These are phyloP conservation scores for Fusarium pseudoanthophilum DNA, from an alignment of 2,329 filamentous ascomycete genomes.

Conservation along the genomic window DNA sequence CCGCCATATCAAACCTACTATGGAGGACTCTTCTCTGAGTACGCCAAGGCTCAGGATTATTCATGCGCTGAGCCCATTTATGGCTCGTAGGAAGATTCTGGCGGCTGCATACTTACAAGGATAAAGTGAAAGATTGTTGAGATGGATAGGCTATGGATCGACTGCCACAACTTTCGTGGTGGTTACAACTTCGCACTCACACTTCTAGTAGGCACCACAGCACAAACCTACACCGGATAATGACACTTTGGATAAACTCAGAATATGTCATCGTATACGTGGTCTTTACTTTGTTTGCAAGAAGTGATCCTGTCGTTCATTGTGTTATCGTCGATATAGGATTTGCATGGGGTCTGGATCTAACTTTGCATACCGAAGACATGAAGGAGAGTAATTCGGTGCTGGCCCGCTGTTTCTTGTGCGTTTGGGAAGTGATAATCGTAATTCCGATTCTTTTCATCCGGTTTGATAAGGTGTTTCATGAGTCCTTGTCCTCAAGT, in stretches of 20 bases:
- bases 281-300: background rate
- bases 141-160: background rate
- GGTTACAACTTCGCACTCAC: background rate
- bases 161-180: background rate
- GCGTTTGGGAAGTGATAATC: background rate
- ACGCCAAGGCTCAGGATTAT: background rate
- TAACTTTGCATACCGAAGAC: background rate
- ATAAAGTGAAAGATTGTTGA: background rate
- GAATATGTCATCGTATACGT: background rate
- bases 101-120: background rate
- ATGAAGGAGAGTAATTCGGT: background rate
- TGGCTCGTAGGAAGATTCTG: background rate
- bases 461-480: background rate
- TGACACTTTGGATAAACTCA: background rate
- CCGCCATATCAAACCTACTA: background rate
- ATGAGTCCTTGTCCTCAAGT: background rate
- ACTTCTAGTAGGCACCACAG: background rate
- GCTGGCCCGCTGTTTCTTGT: background rate
- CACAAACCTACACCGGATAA: background rate
- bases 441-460: background rate
- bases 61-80: background rate
- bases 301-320: background rate
- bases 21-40: background rate
- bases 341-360: background rate
- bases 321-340: background rate